Evolutionary conservation across 192 early-diverging fungal genomes (phyloP).

Genomic region (Mortierella claussenii): DNA sequence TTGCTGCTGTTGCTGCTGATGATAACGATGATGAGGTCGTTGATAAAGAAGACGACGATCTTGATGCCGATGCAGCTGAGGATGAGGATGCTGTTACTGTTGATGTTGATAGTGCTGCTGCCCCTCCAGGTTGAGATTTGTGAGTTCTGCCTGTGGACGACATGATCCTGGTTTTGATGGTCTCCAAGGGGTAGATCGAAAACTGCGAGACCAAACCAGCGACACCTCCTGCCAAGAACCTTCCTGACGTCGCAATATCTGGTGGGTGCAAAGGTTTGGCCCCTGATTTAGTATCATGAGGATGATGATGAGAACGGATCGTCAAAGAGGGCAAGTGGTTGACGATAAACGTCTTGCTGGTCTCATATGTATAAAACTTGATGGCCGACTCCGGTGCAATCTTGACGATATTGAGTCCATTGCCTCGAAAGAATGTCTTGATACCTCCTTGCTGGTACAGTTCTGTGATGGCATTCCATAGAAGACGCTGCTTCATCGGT

Average conservation of each 20-base stretch:
- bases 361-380: constrained; percentile 82
- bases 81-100: constrained; percentile 10
- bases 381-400: constrained; percentile 81
- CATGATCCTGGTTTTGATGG: constrained; percentile 81
- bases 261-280: constrained; percentile 12
- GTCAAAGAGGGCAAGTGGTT: constrained; percentile 37
- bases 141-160: constrained; percentile 58
- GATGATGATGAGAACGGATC: constrained; percentile 13
- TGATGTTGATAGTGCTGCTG: neutral
- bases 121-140: neutral
- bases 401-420: constrained; percentile 81
- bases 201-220: constrained; percentile 80
- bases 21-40: constrained; percentile 5
- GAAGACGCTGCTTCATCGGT: constrained; percentile 47
- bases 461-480: constrained; percentile 57
- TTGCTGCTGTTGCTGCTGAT: neutral
- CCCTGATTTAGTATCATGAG: neutral
- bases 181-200: constrained; percentile 81
- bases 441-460: constrained; percentile 77
- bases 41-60: constrained; percentile 3
- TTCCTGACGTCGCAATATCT: constrained; percentile 60
- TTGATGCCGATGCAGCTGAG: constrained; percentile 5
- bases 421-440: constrained; percentile 77
- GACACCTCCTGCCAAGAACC: constrained; percentile 78
- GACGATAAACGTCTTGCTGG: constrained; percentile 48